Base-by-base conservation (phyloP, 495 filamentous ascomycete species). In the Apodospora peruviana region DNA sequence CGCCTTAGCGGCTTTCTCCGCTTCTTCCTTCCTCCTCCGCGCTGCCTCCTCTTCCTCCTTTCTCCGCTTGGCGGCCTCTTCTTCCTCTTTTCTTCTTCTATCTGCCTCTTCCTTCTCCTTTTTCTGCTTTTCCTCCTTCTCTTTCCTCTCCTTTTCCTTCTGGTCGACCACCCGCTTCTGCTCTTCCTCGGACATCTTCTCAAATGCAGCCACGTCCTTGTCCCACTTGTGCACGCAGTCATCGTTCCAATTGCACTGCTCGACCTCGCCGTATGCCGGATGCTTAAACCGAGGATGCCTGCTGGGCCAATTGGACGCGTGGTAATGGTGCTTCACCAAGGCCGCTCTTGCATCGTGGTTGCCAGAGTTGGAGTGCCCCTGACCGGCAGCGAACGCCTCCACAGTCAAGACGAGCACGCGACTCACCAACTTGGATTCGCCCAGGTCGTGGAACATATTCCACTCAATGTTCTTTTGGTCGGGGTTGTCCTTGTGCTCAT, bases 281-380 rank as follows among this genome's bases (percentile, higher is more conserved):
- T 84, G 80, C 8, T 58, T 74, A 54, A 67, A 80, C 39, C 79
- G 70, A 2, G 78, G 78, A 55, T 84, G 79, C 37, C 62, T 61
- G 49, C 57, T 70, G 2, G 75, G 79, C 80, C 81, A 83, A 41
- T 71, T 70, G 7, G 74, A 78, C 14, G 81, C 79, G 54, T 83
- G 81, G 49, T 79, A 84, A 55, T 81, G 79, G 51, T 84, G 79
- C 57, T 77, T 79, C 36, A 82, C 77, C n/a, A 82, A 63, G 7
- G 79, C 79, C 1, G 60, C 60, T 18, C 73, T 65, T 4, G 77
- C 68, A 41, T 81, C 65, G 56, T 84, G 80, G 56, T 78, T 81
- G 11, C 79, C 79, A 0, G 74, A 77, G 47, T 82, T 72, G 0
- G 81, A 84, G 52, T 84, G 81, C 5, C 79, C 79, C 57, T 81